Base-by-base conservation (phyloP, 2,329 filamentous ascomycete genomes). In the Diaporthe citrichinensis region DNA sequence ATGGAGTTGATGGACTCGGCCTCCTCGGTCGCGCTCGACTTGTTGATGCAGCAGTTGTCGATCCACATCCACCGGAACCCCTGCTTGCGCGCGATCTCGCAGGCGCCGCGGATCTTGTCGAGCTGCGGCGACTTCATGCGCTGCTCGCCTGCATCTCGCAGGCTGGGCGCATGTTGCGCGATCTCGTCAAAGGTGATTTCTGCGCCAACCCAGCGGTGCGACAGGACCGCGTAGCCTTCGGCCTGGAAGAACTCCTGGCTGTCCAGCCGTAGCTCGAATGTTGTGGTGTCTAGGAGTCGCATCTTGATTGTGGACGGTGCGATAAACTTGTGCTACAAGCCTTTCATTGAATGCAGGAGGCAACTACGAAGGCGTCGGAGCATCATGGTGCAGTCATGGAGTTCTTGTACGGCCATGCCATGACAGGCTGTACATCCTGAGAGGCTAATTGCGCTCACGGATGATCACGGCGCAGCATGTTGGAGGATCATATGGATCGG, bases 31-130 rank as follows among this genome's bases (percentile, higher is more conserved):
- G 58, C 34, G 58, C 46, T 65, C 8, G 39, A 14, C 71, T 73
- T 73, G 71, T 73, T 49, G 44, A 73, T 73, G 34, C 71, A 73
- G 46, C 58, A 65, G n/a, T 25, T 73, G 44, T 73, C 71, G 34
- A 73, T n/a, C 71, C 71, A 73, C 28, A 72, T 4, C 69, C 69
- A 72, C 23, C 58, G 39, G 17, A 59, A 12, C 6, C 53, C 53
- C 17, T 72, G 36, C 14, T 3, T 3, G 36, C 39, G 41, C 31
- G 65, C 65, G 2, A 39, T 17, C 14, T 39, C 65, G 36, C 65
- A 69, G 4, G 65, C 65, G 8, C 65, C 65, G 25, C 69, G 65
- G 65, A 69, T 69, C 65, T 69, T 69, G 46, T 69, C 65, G 23
- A 69, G 65, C 65, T 69, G 65, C 3, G 65, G 46, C 46, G 65